Evolutionary conservation across 108 stramenopile species (phyloP), one percentile per base, ranked within the genome.

Genomic region (Fistulifera solaris): DNA sequence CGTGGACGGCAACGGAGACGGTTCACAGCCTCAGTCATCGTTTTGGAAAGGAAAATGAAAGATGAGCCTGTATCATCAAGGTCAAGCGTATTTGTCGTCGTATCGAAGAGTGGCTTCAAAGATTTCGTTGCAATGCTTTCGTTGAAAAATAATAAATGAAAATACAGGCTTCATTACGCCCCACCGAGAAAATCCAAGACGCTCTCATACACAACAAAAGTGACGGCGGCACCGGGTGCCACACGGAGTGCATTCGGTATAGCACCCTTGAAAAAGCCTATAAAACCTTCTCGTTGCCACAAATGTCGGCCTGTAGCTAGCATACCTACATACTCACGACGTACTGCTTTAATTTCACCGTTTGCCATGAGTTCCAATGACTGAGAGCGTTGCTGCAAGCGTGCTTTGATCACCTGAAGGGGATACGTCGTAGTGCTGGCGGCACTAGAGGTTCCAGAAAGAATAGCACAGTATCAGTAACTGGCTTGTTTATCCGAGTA

Each of bases 181-280:
- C 4, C 17, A 39, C 19, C n/a, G 45, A 70, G 42, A 47, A 17
- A 35, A 41, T 89, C 93, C 62, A 86, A 55, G 5, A 82, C 74
- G 22, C 56, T 58, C 61, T 98, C 99, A 66, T 99, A 98, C 6
- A 91, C 91, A 13, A 95, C 68, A 66, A 99, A 97, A 0, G 97
- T 98, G 49, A 99, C 72, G 7, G 97, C 99, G 12, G 97, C 82
- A 58, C 87, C 81, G 24, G 99, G 99, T 39, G 96, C 97, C 10
- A 98, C 96, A 19, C 95, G 78, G 21, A 98, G 54, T 10, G 95
- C 84, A 75, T 98, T 95, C 19, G 98, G 87, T 25, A 96, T 54
- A 61, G 85, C 81, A 12, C 98, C 98, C 63, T 94, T 95, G 67
- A 96, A 96, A 58, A 97, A 97, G 6, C 96, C 97, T 10, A 57